phyloP scores from a whole-genome alignment of 371 early-diverging fungal genomes.

The Mucor saturninus region DNA sequence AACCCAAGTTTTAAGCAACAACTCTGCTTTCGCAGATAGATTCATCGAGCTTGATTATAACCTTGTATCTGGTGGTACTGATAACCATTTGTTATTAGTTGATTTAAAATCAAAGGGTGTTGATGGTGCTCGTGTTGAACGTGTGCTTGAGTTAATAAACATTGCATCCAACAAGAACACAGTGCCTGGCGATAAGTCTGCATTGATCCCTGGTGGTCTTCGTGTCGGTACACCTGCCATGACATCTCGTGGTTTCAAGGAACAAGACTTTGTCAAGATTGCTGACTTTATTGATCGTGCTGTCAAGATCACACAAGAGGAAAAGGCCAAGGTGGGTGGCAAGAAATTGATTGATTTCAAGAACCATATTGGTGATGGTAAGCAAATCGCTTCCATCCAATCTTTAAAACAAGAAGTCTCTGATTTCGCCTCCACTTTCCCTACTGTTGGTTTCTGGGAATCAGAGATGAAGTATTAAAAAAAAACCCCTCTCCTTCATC shows the following conservation, averaged over 20 bases:
- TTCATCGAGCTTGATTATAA: constrained; percentile 77
- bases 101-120: constrained; percentile 84
- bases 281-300: constrained; percentile 88
- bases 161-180: constrained; percentile 99
- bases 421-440: constrained; percentile 86
- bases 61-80: constrained; percentile 95
- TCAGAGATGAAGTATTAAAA: constrained; percentile 29
- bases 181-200: constrained; percentile 95
- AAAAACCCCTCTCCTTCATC: not conserved
- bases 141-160: constrained; percentile 91
- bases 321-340: constrained; percentile 70
- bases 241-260: constrained; percentile 94
- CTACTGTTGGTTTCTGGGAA: constrained; percentile 81
- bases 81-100: constrained; percentile 91
- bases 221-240: constrained; percentile 95
- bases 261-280: constrained; percentile 86
- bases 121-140: constrained; percentile 95
- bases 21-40: constrained; percentile 83
- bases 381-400: constrained; percentile 59
- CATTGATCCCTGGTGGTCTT: constrained; percentile 95
- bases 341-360: constrained; percentile 97
- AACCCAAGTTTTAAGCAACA: constrained; percentile 87
- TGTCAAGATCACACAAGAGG: constrained; percentile 70
- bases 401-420: constrained; percentile 87
- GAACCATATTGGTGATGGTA: constrained; percentile 44